Conservation (phyloP, 768 basidiomycete species). For the Mycena belliarum region DNA sequence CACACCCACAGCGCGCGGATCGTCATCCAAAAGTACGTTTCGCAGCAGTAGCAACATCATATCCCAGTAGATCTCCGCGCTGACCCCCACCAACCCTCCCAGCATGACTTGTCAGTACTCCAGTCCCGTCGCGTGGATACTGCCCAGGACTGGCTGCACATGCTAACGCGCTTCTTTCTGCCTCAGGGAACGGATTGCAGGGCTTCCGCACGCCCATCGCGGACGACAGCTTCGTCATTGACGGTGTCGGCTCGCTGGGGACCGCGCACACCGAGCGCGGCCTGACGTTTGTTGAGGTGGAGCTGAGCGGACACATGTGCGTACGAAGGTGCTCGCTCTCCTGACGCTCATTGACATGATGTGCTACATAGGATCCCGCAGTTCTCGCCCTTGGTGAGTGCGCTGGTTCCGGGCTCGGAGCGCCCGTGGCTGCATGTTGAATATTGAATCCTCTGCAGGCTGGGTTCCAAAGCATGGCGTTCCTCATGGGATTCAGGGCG, state of each 20-base stretch:
- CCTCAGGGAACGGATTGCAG: conserved; percentile 58
- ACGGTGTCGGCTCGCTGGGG: conserved; percentile 69
- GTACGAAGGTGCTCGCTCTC: no score
- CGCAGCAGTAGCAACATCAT: background rate
- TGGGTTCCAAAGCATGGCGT: conserved; percentile 24
- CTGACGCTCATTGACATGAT: background rate
- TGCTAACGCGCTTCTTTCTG: background rate
- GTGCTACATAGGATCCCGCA: conserved; percentile 75
- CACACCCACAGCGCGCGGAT: conserved; percentile 48
- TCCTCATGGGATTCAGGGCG: conserved; percentile 18
- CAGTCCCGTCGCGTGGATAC: background rate
- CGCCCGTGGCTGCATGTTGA: no score
- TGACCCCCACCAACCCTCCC: conserved; percentile 1
- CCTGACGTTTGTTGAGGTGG: conserved; percentile 67
- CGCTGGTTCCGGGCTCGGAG: no score
- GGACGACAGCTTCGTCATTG: conserved; percentile 68
- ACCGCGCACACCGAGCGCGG: conserved; percentile 67
- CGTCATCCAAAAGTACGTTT: conserved; percentile 63
- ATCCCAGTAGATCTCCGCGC: background rate
- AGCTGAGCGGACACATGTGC: conserved; percentile 73
- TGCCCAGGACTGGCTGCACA: background rate
- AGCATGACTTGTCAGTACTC: conserved; percentile 51
- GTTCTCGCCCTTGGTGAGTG: conserved; percentile 59
- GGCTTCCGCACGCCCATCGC: conserved; percentile 73
- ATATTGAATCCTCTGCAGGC: conserved; percentile 52